These are phyloP conservation scores for Juncus effusus DNA, from an alignment of 176 grass and related monocot genomes.

Conservation along the genomic window DNA sequence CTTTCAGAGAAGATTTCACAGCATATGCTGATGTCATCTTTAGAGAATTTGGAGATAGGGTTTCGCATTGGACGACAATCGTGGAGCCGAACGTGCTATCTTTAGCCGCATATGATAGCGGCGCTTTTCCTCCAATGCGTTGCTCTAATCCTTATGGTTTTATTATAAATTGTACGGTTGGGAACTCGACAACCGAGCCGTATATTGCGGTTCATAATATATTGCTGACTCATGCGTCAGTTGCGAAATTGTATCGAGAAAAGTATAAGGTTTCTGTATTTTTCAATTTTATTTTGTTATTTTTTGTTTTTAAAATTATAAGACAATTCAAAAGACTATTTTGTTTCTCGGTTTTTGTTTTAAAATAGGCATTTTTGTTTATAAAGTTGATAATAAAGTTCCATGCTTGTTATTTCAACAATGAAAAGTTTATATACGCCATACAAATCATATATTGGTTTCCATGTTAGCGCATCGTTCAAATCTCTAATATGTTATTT, in stretches of 20 bases:
- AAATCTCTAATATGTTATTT: no score
- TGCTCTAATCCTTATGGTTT: slow-evolving; percentile 56
- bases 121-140: slow-evolving; percentile 48
- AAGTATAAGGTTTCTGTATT: slow-evolving; percentile 49
- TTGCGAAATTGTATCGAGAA: slow-evolving; percentile 45
- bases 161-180: slow-evolving; percentile 31
- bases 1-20: slow-evolving; percentile 66
- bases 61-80: slow-evolving; percentile 70
- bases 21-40: slow-evolving; percentile 71
- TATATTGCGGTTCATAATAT: slow-evolving; percentile 46
- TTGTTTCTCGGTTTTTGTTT: no score
- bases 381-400: no score
- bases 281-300: not conserved
- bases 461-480: no score
- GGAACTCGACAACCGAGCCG: slow-evolving; percentile 72
- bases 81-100: slow-evolving; percentile 55
- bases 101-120: slow-evolving; percentile 51
- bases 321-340: not conserved
- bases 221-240: slow-evolving; percentile 57
- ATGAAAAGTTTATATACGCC: no score
- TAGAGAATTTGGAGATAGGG: slow-evolving; percentile 68
- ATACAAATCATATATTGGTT: no score
- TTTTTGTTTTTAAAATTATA: not conserved
- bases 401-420: no score
- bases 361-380: no score